Evolutionary conservation across 805 yeast genomes (phyloP).

Genomic region (Cyberlindnera xishuangbannaensis): DNA sequence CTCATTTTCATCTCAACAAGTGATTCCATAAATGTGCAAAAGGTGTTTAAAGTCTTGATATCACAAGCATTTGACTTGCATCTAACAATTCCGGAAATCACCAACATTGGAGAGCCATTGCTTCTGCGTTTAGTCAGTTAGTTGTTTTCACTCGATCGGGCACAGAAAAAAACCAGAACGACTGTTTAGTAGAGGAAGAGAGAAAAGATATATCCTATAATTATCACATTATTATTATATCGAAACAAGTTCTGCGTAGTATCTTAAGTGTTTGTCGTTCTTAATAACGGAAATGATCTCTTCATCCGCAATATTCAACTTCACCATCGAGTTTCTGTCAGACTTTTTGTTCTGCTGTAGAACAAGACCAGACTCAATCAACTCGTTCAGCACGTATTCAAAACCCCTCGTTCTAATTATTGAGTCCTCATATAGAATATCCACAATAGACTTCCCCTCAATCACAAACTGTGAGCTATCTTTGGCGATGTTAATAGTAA

Average conservation of each 20-base stretch:
- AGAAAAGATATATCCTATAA: too few species aligned
- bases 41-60: conserved; percentile 84
- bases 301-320: conserved; percentile 65
- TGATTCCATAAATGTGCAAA: conserved; percentile 88
- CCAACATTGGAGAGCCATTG: conserved; percentile 86
- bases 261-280: conserved; percentile 41
- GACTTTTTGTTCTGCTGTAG: conserved; percentile 57
- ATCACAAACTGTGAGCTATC: conserved; percentile 24
- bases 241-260: conserved; percentile 14
- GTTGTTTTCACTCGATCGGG: too few species aligned
- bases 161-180: too few species aligned
- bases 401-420: conserved; percentile 54
- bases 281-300: conserved; percentile 58
- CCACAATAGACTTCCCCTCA: conserved; percentile 29
- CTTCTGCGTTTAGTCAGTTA: too few species aligned
- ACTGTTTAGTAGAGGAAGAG: neutral
- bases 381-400: conserved; percentile 54
- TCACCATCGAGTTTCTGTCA: conserved; percentile 59
- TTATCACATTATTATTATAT: too few species aligned
- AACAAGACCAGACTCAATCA: conserved; percentile 75
- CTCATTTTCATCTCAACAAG: conserved; percentile 87
- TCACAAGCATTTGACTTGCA: conserved; percentile 87
- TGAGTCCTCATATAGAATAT: conserved; percentile 29
- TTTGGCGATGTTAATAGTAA: conserved; percentile 32
- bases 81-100: conserved; percentile 70